These are phyloP conservation scores for Rhynchosporium secalis DNA, from an alignment of 2,329 filamentous ascomycete genomes.

Conservation along the genomic window DNA sequence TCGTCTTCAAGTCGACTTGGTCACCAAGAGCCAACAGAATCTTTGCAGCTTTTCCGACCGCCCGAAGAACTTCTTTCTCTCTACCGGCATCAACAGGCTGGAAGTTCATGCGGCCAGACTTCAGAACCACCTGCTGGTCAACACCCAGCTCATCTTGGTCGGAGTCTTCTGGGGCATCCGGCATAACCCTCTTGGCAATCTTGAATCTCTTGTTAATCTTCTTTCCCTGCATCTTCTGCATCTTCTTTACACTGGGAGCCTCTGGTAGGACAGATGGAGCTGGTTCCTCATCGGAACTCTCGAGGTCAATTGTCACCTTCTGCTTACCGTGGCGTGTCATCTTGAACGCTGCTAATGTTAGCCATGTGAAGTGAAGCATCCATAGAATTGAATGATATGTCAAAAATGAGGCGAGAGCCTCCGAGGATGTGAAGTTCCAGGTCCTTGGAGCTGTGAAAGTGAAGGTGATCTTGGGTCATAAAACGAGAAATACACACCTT, in stretches of 20 bases:
- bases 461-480: too few relatives aligned
- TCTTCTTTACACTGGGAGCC: not conserved
- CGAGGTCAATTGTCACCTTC: not conserved
- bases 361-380: not conserved
- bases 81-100: not conserved
- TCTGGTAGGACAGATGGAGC: not conserved
- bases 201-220: not conserved
- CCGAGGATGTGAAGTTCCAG: not conserved
- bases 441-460: too few relatives aligned
- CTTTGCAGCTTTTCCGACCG: conserved; percentile 5
- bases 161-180: not conserved
- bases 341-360: not conserved
- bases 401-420: not conserved
- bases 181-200: not conserved
- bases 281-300: not conserved
- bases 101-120: not conserved
- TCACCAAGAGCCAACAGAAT: not conserved
- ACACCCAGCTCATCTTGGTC: conserved; percentile 5
- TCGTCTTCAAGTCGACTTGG: not conserved
- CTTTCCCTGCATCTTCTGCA: not conserved
- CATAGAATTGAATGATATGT: not conserved
- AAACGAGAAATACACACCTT: too few relatives aligned
- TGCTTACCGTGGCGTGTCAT: conserved; percentile 2
- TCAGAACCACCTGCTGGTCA: not conserved
- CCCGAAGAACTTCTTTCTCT: not conserved